Conservation (phyloP, 2,329 filamentous ascomycete genomes). For the Parafenestella ontariensis region DNA sequence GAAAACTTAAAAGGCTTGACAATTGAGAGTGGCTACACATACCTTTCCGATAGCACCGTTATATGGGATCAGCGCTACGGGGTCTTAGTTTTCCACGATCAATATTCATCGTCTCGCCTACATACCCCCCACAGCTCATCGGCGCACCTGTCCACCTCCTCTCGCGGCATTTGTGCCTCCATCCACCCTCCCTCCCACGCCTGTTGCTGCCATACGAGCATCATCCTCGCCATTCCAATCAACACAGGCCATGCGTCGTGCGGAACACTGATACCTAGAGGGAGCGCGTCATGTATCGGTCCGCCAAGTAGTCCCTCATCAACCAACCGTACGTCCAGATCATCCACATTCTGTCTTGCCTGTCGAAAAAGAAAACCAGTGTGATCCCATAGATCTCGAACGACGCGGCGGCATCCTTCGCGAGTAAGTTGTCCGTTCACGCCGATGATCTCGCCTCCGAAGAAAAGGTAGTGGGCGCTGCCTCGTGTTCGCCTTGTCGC, state of each 20-base stretch:
- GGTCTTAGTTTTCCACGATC: too few species aligned
- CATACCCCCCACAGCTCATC: not conserved
- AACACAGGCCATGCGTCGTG: not conserved
- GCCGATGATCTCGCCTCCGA: slow-evolving; percentile 5
- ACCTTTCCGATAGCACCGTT: too few species aligned
- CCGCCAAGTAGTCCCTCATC: not conserved
- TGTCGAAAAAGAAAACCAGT: not conserved
- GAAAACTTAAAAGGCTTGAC: too few species aligned
- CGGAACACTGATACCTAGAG: not conserved
- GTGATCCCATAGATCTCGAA: slow-evolving; percentile 5
- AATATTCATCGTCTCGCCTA: not conserved
- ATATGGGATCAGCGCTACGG: too few species aligned
- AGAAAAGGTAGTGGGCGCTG: not conserved
- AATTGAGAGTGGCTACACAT: too few species aligned
- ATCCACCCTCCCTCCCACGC: not conserved
- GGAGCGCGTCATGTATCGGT: slow-evolving; percentile 2
- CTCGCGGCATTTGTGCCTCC: not conserved
- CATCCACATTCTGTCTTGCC: not conserved
- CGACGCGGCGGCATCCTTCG: not conserved
- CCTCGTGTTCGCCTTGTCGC: not conserved
- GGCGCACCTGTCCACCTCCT: not conserved
- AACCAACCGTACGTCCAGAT: not conserved
- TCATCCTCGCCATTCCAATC: not conserved
- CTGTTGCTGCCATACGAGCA: not conserved
- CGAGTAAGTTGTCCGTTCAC: slow-evolving; percentile 1